phyloP scores from a whole-genome alignment of 257 asterid genomes.

The Salvia hispanica region DNA sequence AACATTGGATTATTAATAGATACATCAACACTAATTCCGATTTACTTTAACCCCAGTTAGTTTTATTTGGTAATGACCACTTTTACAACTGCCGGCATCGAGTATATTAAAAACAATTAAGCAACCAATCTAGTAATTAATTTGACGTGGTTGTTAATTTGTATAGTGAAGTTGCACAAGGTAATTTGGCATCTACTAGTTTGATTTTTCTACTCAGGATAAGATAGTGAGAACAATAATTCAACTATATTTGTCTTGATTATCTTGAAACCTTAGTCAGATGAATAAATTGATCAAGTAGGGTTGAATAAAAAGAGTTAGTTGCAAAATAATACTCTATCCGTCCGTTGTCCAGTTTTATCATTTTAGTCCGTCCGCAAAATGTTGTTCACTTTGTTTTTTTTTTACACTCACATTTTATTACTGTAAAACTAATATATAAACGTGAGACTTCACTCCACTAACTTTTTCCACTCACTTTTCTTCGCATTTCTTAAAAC shows the following conservation, averaged over 20 bases:
- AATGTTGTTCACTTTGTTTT: too few relatives aligned
- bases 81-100: constrained; percentile 26
- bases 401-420: too few relatives aligned
- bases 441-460: too few relatives aligned
- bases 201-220: not conserved
- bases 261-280: not conserved
- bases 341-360: too few relatives aligned
- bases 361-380: too few relatives aligned
- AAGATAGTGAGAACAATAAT: not conserved
- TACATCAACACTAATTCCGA: not conserved
- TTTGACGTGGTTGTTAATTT: not conserved
- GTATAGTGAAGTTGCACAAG: not conserved
- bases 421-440: too few relatives aligned
- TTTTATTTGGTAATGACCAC: constrained; percentile 6
- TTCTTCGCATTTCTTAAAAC: too few relatives aligned
- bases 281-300: not conserved
- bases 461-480: too few relatives aligned
- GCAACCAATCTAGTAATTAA: not conserved
- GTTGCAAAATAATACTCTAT: too few relatives aligned
- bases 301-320: not conserved
- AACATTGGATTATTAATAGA: constrained; percentile 19
- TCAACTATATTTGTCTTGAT: not conserved
- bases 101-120: constrained; percentile 11
- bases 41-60: not conserved
- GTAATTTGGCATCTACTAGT: constrained; percentile 21